Percentiles rank a stretch among this genome's conserved stretches.
These are phyloP conservation scores for Eutypa lata DNA, from an alignment of 2,329 filamentous ascomycete species.

Conservation along the genomic window DNA sequence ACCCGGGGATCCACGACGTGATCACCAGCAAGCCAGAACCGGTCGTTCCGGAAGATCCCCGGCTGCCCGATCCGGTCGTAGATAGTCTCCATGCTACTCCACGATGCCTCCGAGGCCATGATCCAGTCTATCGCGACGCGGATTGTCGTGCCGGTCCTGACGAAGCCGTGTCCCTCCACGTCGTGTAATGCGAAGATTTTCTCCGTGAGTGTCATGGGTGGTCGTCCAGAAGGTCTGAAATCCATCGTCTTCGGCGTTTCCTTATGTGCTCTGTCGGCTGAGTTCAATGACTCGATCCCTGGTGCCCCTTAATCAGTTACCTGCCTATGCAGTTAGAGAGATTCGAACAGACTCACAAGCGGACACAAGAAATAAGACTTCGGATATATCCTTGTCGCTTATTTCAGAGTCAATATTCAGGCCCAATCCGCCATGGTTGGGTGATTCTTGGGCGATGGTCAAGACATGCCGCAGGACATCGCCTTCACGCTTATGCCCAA, in stretches of 20 bases:
- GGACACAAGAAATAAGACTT: conserved; percentile 25
- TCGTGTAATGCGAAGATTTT: conserved; percentile 45
- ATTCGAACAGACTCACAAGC: conserved; percentile 9
- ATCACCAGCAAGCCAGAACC: conserved; percentile 48
- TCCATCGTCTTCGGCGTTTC: no score
- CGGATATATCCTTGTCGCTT: conserved; percentile 8
- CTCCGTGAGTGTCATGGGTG: conserved; percentile 39
- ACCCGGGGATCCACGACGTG: conserved; percentile 45
- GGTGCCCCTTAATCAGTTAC: not conserved
- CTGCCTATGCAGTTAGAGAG: not conserved
- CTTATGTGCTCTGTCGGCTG: conserved; percentile 14
- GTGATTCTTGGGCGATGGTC: conserved; percentile 12
- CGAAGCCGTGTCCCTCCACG: conserved; percentile 28
- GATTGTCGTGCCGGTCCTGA: conserved; percentile 37
- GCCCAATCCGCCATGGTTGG: conserved; percentile 25
- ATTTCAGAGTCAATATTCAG: conserved; percentile 9
- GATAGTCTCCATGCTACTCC: conserved; percentile 39
- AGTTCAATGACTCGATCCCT: conserved; percentile 26
- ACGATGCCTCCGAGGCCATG: conserved; percentile 40
- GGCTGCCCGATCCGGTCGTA: conserved; percentile 37
- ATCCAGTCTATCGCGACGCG: conserved; percentile 44
- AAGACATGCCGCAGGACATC: conserved; percentile 18
- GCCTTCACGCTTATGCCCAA: conserved; percentile 12
- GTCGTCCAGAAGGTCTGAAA: conserved; percentile 13
- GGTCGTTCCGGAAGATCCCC: conserved; percentile 45